Base-by-base conservation (phyloP, 805 yeast genomes). In the Maudiozyma bulderi region DNA sequence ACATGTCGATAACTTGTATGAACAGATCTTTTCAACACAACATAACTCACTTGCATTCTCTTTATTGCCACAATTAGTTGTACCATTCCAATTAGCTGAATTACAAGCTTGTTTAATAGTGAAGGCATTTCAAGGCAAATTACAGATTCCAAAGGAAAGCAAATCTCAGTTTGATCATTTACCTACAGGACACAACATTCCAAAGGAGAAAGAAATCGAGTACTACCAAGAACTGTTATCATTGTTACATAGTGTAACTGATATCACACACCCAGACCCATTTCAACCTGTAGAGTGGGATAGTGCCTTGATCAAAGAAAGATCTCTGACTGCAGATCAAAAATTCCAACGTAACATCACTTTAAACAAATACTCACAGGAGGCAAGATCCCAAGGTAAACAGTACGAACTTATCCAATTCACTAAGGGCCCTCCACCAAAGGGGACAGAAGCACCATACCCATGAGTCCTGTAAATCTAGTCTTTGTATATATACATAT, bases 11-110 rank as follows among this genome's bases (percentile, higher is more conserved):
- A 75, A 78, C 20, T 56, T 81, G 9, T 84, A 80, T 71, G 74
- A 76, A 53, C 91, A 83, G 55, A 67, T 80, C 11, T 67, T 83
- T 44, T 76, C 77, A 54, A 68, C 71, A 30, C 65, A 71, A 14
- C 85, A 84, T 53, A 87, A 89, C 0, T 76, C 85, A 1, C 57
- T 87, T 33, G 80, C 81, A 0, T 72, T 84, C 34, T 73, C 84
- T 35, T 82, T 85, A 0, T 65, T 82, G 13, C 84, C 86, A 2
- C 70, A 79, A 39, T 75, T 77, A 52, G 79, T 80, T 5, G 66
- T 83, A 0, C 86, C 88, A 6, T 80, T 82, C 52, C 72, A 86
- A 47, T 66, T 76, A 1, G 75, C 84, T 13, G 81, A 77, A 56
- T 68, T 77, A 45, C 93, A 86, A 59, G 87, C 84, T 0, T 71